These are phyloP conservation scores for Tetrahymena malaccensis DNA, from an alignment of 73 alveolate species.

Conservation along the genomic window DNA sequence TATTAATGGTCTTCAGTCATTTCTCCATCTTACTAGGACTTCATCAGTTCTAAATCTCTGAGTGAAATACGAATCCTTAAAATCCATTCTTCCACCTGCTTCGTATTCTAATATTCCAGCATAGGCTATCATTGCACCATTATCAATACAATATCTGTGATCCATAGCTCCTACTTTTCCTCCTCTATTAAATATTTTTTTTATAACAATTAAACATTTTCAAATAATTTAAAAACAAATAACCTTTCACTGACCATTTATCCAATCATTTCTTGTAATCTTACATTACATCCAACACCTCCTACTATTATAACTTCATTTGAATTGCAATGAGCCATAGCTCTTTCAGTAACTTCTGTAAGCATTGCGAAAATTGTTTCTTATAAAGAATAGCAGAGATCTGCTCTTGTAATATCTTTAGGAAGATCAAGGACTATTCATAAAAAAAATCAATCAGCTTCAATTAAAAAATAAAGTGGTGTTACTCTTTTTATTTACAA, in stretches of 20 bases:
- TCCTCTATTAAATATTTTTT: constrained; percentile 56
- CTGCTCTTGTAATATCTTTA: constrained; percentile 67
- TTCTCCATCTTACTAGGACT: constrained; percentile 88
- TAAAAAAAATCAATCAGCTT: neutral
- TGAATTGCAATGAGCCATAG: constrained; percentile 98
- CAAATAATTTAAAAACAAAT: neutral
- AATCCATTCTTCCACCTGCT: constrained; percentile 61
- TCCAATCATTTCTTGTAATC: constrained; percentile 93
- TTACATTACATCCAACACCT: constrained; percentile 97
- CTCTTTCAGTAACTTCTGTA: constrained; percentile 97
- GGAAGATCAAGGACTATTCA: neutral
- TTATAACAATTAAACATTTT: neutral
- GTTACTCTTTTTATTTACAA: constrained; percentile 32
- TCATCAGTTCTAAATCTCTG: constrained; percentile 98
- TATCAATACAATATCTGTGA: constrained; percentile 97
- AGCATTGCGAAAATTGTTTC: constrained; percentile 98
- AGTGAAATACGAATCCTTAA: constrained; percentile 84
- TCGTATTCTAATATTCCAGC: constrained; percentile 92
- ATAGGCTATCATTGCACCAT: constrained; percentile 99
- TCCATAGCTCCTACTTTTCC: constrained; percentile 97
- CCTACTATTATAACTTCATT: constrained; percentile 95
- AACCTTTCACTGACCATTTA: constrained; percentile 77
- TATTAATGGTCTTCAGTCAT: neutral
- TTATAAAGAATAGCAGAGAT: constrained; percentile 86
- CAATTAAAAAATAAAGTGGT: neutral